Evolutionary conservation across 139 green algal species (phyloP).

Genomic region (Picochlorum sp.): DNA sequence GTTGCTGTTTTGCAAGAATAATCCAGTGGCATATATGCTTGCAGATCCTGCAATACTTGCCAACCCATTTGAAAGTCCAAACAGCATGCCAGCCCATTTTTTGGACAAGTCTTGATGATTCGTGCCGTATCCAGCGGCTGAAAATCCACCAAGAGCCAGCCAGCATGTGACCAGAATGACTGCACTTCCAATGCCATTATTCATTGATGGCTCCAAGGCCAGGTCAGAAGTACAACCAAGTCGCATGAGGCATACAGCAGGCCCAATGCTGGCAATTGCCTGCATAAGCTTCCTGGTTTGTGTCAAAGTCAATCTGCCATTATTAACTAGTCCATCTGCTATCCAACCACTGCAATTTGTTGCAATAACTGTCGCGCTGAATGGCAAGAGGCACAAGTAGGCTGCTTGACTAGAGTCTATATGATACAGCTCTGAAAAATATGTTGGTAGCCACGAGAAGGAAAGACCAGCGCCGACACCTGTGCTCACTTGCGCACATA

Average conservation of each 20-base stretch:
- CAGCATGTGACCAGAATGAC: slow-evolving; percentile 34
- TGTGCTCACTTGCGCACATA: slow-evolving; percentile 32
- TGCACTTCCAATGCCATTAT: slow-evolving; percentile 13
- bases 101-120: slow-evolving; percentile 73
- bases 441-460: slow-evolving; percentile 60
- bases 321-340: slow-evolving; percentile 59
- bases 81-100: slow-evolving; percentile 52
- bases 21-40: slow-evolving; percentile 42
- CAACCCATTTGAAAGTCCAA: slow-evolving; percentile 65
- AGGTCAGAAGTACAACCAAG: slow-evolving; percentile 22
- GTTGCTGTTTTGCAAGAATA: slow-evolving; percentile 32
- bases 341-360: slow-evolving; percentile 50
- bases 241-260: slow-evolving; percentile 47
- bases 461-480: slow-evolving; percentile 38
- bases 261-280: slow-evolving; percentile 35
- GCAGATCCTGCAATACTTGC: slow-evolving; percentile 42
- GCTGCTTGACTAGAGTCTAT: slow-evolving; percentile 45
- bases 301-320: slow-evolving; percentile 35
- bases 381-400: slow-evolving; percentile 52
- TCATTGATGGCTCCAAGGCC: neutral
- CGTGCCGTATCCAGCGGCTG: slow-evolving; percentile 49
- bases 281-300: slow-evolving; percentile 65
- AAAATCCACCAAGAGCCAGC: slow-evolving; percentile 39
- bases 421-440: slow-evolving; percentile 49
- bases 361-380: slow-evolving; percentile 40